A percentile compares a stretch with the other conserved stretches of the same genome.
phyloP scores from a whole-genome alignment of 768 basidiomycete species.

The Suillus plorans region DNA sequence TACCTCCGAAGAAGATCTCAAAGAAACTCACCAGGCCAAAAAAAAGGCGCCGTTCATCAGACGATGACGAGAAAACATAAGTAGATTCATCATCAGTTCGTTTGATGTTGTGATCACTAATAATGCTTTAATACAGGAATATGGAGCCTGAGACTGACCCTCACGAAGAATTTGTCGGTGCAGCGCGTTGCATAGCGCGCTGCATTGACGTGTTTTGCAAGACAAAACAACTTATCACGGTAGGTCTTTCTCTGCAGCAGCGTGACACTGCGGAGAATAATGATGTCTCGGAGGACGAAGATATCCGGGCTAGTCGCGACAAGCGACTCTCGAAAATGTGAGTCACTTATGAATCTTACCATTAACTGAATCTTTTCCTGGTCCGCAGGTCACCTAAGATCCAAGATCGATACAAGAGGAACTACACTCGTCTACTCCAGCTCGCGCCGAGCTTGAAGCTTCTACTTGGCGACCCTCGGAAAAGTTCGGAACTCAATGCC shows the following conservation, averaged over 20 bases:
- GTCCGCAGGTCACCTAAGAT: neutral
- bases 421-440: neutral
- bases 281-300: neutral
- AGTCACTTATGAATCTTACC: neutral
- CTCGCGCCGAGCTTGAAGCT: neutral
- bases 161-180: too few relatives aligned
- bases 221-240: neutral
- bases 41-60: neutral
- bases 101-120: neutral
- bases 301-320: neutral
- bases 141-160: too few relatives aligned
- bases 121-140: neutral
- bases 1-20: neutral
- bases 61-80: neutral
- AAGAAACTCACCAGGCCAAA: neutral
- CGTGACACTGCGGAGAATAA: neutral
- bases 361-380: neutral
- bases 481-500: neutral
- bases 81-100: neutral
- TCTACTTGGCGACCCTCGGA: neutral
- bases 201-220: neutral
- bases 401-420: neutral
- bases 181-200: too few relatives aligned
- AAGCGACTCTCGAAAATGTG: constrained; percentile 3
- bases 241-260: neutral